A percentile compares a stretch with the other conserved stretches of the same genome.
phyloP scores from a whole-genome alignment of 208 protist species.

The Trypanosoma boissoni region DNA sequence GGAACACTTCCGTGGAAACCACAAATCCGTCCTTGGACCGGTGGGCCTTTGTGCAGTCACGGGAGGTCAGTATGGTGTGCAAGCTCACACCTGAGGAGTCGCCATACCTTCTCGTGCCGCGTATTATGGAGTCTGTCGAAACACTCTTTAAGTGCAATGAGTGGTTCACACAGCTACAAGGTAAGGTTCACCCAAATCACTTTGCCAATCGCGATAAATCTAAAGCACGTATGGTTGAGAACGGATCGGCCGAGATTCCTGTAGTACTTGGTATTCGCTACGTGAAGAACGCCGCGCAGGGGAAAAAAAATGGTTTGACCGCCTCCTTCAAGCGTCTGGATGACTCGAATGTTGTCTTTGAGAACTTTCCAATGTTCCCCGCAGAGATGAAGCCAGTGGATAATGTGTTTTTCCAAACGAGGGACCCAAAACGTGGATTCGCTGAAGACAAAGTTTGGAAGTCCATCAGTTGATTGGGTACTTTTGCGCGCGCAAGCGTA shows the following conservation, averaged over 20 bases:
- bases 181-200: constrained; percentile 40
- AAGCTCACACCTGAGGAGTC: constrained; percentile 44
- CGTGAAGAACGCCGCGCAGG: constrained; percentile 12
- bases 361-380: constrained; percentile 87
- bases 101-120: constrained; percentile 73
- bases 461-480: constrained; percentile 5
- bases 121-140: constrained; percentile 62
- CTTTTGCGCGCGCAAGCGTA: not conserved
- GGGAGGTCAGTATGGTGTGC: constrained; percentile 70
- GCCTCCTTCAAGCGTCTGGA: constrained; percentile 37
- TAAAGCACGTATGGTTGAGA: constrained; percentile 2
- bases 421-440: constrained; percentile 34
- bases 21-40: constrained; percentile 43
- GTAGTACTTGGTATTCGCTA: constrained; percentile 53
- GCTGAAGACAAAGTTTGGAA: constrained; percentile 44
- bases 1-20: constrained; percentile 56
- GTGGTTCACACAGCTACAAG: constrained; percentile 37
- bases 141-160: constrained; percentile 25
- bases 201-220: constrained; percentile 45
- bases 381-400: constrained; percentile 36
- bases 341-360: constrained; percentile 63
- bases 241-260: constrained; percentile 42
- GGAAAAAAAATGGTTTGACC: constrained; percentile 7
- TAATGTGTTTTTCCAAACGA: constrained; percentile 62
- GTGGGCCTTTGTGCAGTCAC: constrained; percentile 81